Evolutionary conservation across 75 land plant species (phyloP).

Genomic region (Chamaecyparis obtusa): DNA sequence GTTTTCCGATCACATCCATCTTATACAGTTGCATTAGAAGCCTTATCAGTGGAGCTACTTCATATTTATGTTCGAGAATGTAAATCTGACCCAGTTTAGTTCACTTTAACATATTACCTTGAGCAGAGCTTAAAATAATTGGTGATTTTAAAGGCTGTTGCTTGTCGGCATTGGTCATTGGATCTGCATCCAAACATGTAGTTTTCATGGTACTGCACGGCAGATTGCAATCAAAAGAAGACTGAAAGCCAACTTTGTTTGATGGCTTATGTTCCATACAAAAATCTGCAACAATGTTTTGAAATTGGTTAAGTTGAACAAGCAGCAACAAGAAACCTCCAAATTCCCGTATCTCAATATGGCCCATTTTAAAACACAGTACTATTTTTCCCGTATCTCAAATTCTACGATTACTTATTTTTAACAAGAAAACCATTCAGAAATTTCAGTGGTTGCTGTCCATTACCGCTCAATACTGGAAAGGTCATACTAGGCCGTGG

Average conservation of each 20-base stretch:
- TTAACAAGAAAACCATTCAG: neutral
- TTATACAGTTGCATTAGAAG: neutral
- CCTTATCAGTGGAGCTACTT: neutral
- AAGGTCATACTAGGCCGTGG: neutral
- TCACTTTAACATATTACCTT: neutral
- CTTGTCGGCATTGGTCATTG: neutral
- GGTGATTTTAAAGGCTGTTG: conserved; percentile 2
- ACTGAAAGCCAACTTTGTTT: neutral
- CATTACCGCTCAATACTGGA: neutral
- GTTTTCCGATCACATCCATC: neutral
- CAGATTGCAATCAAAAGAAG: neutral
- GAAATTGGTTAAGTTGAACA: neutral
- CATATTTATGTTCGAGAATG: neutral
- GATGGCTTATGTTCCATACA: neutral
- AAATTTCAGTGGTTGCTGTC: neutral
- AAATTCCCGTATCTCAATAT: neutral
- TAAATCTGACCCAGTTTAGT: neutral
- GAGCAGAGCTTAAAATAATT: conserved; percentile 1
- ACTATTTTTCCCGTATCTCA: neutral
- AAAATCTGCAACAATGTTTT: neutral
- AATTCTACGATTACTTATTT: neutral
- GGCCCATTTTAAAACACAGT: neutral
- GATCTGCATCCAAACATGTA: neutral
- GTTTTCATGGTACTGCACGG: neutral
- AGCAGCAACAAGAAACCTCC: neutral